Evolutionary conservation across 768 basidiomycete species (phyloP), one percentile per base, ranked within the genome.

Genomic region (Russula earlei): DNA sequence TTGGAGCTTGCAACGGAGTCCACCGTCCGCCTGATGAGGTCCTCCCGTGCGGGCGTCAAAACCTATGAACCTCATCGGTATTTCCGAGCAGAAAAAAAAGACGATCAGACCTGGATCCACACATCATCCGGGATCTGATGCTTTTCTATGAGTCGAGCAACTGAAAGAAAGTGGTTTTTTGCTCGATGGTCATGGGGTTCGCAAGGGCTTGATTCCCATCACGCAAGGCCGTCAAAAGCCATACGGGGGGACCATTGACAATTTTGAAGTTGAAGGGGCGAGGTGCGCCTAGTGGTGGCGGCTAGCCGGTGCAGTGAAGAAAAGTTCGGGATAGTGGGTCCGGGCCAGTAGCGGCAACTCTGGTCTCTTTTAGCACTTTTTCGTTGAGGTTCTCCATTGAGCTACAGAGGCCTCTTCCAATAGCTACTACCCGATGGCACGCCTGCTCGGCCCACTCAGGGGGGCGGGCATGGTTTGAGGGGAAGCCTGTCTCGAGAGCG

Each of bases 191-290:
- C 96, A 99, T 99, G 12, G 96, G 96, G 69, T 96, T 97, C 38
- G 92, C 92, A 33, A 98, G 82, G 55, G 91, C 87, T 68, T 98
- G 96, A 68, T 99, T 98, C 53, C 96, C 96, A 75, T 98, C 96
- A 44, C 96, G 81, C 49, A 99, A 80, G 73, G 98, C 95, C 17
- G 94, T 97, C 27, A 91, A 94, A 61, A 97, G 78, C 96, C 96
- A 99, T 60, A 95, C 85, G 40, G 96, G 96, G 5, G 88, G 95
- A 96, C 96, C 96, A 99, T 77, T 85, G 84, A 43, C 96, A 86
- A 69, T 85, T 76, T 49, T 78, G 76, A 58, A 95, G 78, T 59
- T 82, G 75, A 54, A 96, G 69, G 24, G 92, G 86, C 41, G 80
- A 83, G 77, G n/a, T n/a, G n/a, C n/a, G n/a, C n/a, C n/a, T n/a